These are phyloP conservation scores for Fusarium pseudoanthophilum DNA, from an alignment of 2,329 filamentous ascomycete species.

Conservation along the genomic window DNA sequence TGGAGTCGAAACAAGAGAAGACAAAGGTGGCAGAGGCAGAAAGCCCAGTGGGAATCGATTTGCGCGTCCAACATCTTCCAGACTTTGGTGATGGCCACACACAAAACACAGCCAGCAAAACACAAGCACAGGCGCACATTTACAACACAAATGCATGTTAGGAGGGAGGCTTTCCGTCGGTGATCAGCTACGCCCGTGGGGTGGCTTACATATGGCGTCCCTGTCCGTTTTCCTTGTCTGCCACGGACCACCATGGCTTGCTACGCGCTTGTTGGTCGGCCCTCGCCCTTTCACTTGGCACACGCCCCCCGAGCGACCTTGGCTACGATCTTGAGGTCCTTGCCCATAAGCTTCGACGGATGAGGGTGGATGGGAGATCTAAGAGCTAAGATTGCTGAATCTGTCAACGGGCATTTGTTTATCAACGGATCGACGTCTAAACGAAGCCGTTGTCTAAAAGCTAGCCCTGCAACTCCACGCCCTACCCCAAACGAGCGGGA, in stretches of 20 bases:
- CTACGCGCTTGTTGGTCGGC: conserved; percentile 21
- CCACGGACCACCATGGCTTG: conserved; percentile 34
- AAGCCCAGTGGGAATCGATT: conserved; percentile 24
- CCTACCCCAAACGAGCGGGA: conserved; percentile 39
- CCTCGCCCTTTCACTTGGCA: conserved; percentile 16
- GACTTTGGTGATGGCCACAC: conserved; percentile 32
- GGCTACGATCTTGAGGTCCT: conserved; percentile 30
- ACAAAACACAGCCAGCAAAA: conserved; percentile 17
- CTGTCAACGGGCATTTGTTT: conserved; percentile 37
- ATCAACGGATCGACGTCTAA: conserved; percentile 37
- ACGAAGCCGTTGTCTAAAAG: conserved; percentile 36
- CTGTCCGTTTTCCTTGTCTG: conserved; percentile 33
- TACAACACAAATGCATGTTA: conserved; percentile 35
- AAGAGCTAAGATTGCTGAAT: conserved; percentile 33
- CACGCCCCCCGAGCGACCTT: conserved; percentile 33
- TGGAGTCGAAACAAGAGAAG: conserved; percentile 26
- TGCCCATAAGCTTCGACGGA: conserved; percentile 33
- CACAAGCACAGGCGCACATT: conserved; percentile 41
- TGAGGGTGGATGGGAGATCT: conserved; percentile 30
- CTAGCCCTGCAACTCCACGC: conserved; percentile 31
- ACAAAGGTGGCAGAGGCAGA: conserved; percentile 7
- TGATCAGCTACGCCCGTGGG: conserved; percentile 30
- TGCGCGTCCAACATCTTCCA: conserved; percentile 24
- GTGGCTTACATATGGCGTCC: conserved; percentile 27
- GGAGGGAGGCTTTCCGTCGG: conserved; percentile 31